Percentiles rank a stretch among this genome's conserved stretches.
These are phyloP conservation scores for Venturia carpophila DNA, from an alignment of 2,329 filamentous ascomycete species.

Conservation along the genomic window DNA sequence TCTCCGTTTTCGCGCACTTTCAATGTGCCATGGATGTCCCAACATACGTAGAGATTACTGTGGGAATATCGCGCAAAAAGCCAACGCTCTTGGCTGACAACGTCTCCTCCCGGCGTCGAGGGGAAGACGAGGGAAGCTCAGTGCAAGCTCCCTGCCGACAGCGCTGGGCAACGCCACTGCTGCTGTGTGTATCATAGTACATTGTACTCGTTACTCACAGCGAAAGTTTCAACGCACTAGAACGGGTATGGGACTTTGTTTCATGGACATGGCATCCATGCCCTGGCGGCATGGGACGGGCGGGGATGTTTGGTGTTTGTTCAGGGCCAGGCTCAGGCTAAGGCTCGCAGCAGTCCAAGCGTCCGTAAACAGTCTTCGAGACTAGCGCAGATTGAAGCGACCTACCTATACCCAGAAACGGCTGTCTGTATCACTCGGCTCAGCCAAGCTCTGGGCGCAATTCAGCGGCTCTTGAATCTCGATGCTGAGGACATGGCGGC, in stretches of 20 bases:
- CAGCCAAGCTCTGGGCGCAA: constrained; percentile 17
- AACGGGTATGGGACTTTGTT: background rate
- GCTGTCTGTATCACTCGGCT: constrained; percentile 17
- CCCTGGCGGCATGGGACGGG: constrained; percentile 4
- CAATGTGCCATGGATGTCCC: background rate
- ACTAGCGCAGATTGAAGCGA: constrained; percentile 4
- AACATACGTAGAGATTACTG: background rate
- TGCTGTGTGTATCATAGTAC: no score
- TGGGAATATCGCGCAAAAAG: background rate
- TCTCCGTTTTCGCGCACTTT: background rate
- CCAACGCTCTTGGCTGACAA: background rate
- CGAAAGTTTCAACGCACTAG: background rate
- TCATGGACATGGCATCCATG: constrained; percentile 9
- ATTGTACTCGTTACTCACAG: background rate
- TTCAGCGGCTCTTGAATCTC: constrained; percentile 11
- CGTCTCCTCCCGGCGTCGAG: background rate
- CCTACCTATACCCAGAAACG: constrained; percentile 15
- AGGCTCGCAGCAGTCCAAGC: background rate
- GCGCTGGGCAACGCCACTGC: no score
- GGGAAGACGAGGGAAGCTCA: background rate
- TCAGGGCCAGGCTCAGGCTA: background rate
- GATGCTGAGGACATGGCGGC: constrained; percentile 13
- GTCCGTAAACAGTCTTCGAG: background rate
- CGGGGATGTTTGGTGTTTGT: background rate
- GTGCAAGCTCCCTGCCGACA: background rate